These are phyloP conservation scores for Colletotrichum sp. DNA, from an alignment of 2,329 filamentous ascomycete species.

Conservation along the genomic window DNA sequence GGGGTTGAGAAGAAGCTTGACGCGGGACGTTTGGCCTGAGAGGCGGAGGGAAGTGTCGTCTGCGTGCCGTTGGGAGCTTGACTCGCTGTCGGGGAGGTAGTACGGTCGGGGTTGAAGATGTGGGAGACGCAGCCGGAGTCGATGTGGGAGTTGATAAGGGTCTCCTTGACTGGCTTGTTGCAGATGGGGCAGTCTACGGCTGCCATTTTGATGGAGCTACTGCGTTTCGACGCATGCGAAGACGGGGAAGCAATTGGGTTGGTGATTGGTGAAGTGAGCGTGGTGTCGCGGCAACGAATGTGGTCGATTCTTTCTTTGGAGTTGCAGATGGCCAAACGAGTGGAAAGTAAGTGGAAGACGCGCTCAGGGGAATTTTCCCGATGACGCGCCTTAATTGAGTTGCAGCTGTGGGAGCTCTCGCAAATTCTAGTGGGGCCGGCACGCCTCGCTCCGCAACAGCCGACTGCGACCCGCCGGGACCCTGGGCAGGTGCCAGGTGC, in stretches of 20 bases:
- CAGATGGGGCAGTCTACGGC: slow-evolving; percentile 83
- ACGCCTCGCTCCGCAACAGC: slow-evolving; percentile 7
- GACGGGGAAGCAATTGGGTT: neutral
- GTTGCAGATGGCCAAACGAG: neutral
- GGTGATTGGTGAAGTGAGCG: neutral
- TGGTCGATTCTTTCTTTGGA: neutral
- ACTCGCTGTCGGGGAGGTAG: slow-evolving; percentile 29
- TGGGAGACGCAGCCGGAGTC: slow-evolving; percentile 80
- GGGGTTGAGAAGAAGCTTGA: slow-evolving; percentile 68
- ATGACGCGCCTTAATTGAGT: slow-evolving; percentile 14
- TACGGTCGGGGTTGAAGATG: slow-evolving; percentile 57
- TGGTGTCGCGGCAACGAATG: neutral
- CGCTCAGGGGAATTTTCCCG: neutral
- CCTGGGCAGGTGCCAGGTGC: neutral
- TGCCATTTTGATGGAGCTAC: slow-evolving; percentile 10
- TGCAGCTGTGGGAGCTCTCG: neutral
- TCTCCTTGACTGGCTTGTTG: slow-evolving; percentile 71
- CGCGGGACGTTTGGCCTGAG: slow-evolving; percentile 55
- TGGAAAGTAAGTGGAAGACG: neutral
- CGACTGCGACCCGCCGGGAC: neutral
- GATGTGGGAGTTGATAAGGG: slow-evolving; percentile 87
- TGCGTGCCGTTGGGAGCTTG: slow-evolving; percentile 27
- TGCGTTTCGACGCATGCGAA: neutral
- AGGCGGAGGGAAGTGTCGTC: slow-evolving; percentile 32
- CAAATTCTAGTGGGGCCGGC: slow-evolving; percentile 8